Conservation (phyloP, 495 filamentous ascomycete species). For the Aspergillus mulundensis region DNA sequence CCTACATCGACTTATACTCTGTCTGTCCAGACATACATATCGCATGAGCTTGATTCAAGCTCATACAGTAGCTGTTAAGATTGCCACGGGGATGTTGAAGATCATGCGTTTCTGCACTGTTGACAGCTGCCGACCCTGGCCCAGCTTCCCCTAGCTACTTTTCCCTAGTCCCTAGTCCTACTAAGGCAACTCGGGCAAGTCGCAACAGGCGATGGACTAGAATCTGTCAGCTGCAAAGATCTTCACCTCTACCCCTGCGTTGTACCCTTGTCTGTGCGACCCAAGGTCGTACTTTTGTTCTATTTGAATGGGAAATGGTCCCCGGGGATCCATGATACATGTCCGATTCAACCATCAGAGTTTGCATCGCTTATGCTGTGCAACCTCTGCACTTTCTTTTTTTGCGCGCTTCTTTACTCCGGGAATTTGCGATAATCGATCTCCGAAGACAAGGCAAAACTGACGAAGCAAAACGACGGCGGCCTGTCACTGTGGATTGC, state of each 20-base stretch:
- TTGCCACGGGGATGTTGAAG: not conserved
- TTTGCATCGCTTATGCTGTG: not conserved
- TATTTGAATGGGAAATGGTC: not conserved
- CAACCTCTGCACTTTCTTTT: not conserved
- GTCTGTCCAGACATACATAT: not conserved
- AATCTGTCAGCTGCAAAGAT: not conserved
- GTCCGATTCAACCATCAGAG: not conserved
- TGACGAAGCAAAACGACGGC: not conserved
- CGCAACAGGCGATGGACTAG: too few species aligned
- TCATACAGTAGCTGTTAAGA: not conserved
- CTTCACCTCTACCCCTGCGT: not conserved
- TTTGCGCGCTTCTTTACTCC: not conserved
- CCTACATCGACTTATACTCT: conserved; percentile 5
- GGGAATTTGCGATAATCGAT: not conserved
- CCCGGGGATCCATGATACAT: not conserved
- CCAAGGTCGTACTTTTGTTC: not conserved
- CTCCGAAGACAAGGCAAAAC: not conserved
- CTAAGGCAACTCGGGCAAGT: not conserved
- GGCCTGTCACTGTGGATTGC: not conserved
- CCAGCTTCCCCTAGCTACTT: not conserved
- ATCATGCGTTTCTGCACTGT: not conserved
- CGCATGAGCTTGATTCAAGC: not conserved
- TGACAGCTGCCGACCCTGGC: not conserved
- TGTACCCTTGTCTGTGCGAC: conserved; percentile 1
- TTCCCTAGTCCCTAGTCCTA: not conserved